Percentiles rank a stretch among this genome's conserved stretches.
Conservation (phyloP, 2,329 filamentous ascomycete genomes). For the Aspergillus sp. region DNA sequence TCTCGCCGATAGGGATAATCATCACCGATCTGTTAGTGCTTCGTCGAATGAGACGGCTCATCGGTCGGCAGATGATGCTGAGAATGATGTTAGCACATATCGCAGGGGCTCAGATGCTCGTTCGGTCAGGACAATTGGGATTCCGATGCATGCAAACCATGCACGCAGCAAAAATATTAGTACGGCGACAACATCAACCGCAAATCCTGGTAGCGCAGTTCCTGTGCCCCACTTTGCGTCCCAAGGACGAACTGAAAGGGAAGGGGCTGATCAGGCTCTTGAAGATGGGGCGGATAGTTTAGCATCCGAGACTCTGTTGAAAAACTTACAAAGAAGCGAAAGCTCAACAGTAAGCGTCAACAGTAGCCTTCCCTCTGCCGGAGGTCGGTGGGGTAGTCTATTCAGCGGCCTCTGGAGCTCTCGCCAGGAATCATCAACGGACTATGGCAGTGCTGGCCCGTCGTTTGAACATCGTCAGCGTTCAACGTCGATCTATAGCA, state of each 20-base stretch:
- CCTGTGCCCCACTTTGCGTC: conserved; percentile 55
- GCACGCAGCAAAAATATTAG: conserved; percentile 47
- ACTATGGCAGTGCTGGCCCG: conserved; percentile 28
- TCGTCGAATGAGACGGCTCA: conserved; percentile 45
- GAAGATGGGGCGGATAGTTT: conserved; percentile 41
- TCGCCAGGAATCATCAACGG: conserved; percentile 49
- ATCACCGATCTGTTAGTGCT: conserved; percentile 44
- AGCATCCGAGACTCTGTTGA: conserved; percentile 56
- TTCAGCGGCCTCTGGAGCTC: conserved; percentile 58
- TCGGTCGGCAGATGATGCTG: conserved; percentile 34
- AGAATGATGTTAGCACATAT: conserved; percentile 28
- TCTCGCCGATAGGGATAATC: conserved; percentile 32
- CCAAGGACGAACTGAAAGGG: conserved; percentile 31
- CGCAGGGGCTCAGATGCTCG: conserved; percentile 45
- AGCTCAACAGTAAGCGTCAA: conserved; percentile 48
- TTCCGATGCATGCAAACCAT: conserved; percentile 50
- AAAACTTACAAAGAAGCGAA: conserved; percentile 54
- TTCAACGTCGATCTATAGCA: conserved; percentile 28
- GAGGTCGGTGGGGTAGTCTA: conserved; percentile 56
- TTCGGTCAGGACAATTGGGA: conserved; percentile 42
- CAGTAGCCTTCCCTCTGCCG: conserved; percentile 47
- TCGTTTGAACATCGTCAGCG: conserved; percentile 27
- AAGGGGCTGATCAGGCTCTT: conserved; percentile 23
- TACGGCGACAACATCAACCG: conserved; percentile 53
- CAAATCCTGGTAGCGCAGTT: conserved; percentile 51